phyloP scores from a whole-genome alignment of 805 yeast species.

The Kazachstania africana region DNA sequence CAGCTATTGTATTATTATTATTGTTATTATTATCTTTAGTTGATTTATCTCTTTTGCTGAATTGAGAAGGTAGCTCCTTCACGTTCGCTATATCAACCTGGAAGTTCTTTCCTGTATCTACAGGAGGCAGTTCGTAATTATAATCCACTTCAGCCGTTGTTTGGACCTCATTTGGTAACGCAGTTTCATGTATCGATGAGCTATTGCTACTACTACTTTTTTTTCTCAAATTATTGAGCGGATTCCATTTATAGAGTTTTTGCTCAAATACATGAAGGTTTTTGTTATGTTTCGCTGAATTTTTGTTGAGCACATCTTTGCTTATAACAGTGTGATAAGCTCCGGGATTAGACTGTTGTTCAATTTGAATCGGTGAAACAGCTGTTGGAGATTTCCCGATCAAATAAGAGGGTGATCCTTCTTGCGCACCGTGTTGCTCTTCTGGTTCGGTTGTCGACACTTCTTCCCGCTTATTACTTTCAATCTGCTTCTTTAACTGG shows the following conservation, averaged over 20 bases:
- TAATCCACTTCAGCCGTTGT: neutral
- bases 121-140: conserved; percentile 13
- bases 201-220: conserved; percentile 12
- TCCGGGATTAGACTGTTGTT: conserved; percentile 4
- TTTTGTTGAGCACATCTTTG: conserved; percentile 11
- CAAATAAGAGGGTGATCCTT: no score
- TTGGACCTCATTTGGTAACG: neutral
- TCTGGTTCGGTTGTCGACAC: no score
- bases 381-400: no score
- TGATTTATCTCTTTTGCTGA: neutral
- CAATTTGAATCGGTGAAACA: conserved; percentile 1
- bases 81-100: conserved; percentile 7
- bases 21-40: conserved; percentile 3
- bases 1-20: conserved; percentile 19
- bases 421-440: no score
- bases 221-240: conserved; percentile 17
- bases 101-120: conserved; percentile 16
- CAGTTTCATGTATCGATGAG: conserved; percentile 1
- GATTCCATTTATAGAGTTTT: conserved; percentile 24
- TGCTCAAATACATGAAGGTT: conserved; percentile 15
- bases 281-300: conserved; percentile 7
- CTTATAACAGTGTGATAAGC: conserved; percentile 19
- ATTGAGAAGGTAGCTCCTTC: neutral
- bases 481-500: conserved; percentile 5
- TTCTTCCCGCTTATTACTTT: conserved; percentile 1